Percentiles rank a stretch among this genome's conserved stretches.
These are phyloP conservation scores for Candida suzukii DNA, from an alignment of 805 yeast genomes.

Conservation along the genomic window DNA sequence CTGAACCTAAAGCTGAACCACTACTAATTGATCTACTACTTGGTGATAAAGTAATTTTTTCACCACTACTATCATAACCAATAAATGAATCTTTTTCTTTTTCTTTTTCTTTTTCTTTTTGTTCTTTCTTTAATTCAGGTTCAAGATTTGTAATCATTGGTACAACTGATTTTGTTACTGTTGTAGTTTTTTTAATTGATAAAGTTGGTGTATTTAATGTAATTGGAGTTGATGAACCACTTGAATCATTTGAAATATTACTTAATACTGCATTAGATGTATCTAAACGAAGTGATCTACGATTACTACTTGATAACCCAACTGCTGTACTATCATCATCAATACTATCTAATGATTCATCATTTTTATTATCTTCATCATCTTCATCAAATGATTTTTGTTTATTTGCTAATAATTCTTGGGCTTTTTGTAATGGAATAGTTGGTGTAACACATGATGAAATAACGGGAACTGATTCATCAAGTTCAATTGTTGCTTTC, in stretches of 20 bases:
- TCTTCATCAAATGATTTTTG: background rate
- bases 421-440: slow-evolving; percentile 79
- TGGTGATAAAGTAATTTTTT: background rate
- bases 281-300: background rate
- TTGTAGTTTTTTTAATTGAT: slow-evolving; percentile 12
- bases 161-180: slow-evolving; percentile 18
- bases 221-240: background rate
- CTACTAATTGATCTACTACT: background rate
- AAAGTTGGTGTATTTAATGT: slow-evolving; percentile 2
- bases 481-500: slow-evolving; percentile 94
- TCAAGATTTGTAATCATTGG: slow-evolving; percentile 26
- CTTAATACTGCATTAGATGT: background rate
- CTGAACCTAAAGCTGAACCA: background rate
- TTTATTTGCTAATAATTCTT: slow-evolving; percentile 75
- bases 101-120: slow-evolving; percentile 4
- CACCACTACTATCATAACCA: slow-evolving; percentile 4
- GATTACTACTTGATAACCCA: background rate
- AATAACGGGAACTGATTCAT: slow-evolving; percentile 85
- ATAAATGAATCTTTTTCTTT: slow-evolving; percentile 2
- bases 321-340: background rate
- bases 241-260: background rate
- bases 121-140: too few relatives aligned
- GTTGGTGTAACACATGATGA: slow-evolving; percentile 96
- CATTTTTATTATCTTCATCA: background rate
- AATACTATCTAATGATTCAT: background rate